phyloP scores from a whole-genome alignment of 208 protist genomes.

The Trypanosoma cruzi region DNA sequence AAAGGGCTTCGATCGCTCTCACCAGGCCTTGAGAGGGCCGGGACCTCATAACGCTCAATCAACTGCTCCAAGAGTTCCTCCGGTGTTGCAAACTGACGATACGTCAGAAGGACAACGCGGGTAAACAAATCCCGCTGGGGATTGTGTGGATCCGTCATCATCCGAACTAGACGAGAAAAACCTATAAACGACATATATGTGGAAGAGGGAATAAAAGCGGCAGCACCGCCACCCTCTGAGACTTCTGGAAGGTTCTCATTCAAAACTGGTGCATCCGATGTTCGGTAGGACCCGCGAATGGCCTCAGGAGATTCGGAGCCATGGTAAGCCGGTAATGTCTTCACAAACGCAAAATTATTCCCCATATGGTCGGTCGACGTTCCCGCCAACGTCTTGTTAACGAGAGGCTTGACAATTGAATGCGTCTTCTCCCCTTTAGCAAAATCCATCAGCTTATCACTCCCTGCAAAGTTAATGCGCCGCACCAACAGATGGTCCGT shows the following conservation, averaged over 20 bases:
- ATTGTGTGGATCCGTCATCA: slow-evolving; percentile 26
- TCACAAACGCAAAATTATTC: slow-evolving; percentile 15
- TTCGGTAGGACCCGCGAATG: slow-evolving; percentile 13
- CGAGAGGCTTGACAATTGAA: not conserved
- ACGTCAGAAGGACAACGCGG: slow-evolving; percentile 33
- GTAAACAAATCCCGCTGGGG: slow-evolving; percentile 16
- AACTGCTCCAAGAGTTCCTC: slow-evolving; percentile 24
- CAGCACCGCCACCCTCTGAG: not conserved
- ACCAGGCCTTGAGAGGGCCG: slow-evolving; percentile 20
- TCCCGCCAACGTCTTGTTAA: not conserved
- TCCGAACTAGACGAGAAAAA: slow-evolving; percentile 24
- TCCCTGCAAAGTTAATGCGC: slow-evolving; percentile 27
- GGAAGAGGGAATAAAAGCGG: not conserved
- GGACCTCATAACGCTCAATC: slow-evolving; percentile 30
- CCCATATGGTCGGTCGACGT: not conserved
- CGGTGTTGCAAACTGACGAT: slow-evolving; percentile 29
- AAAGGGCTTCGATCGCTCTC: slow-evolving; percentile 22
- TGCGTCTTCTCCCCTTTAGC: not conserved
- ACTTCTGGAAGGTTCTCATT: not conserved
- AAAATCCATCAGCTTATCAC: slow-evolving; percentile 38
- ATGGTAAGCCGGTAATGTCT: not conserved
- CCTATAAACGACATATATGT: slow-evolving; percentile 11
- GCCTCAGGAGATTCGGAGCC: not conserved
- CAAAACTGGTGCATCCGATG: not conserved
- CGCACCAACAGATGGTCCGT: slow-evolving; percentile 24